Base-by-base conservation (phyloP, 1,139 yeast species). In the Scheffersomyces segobiensis region DNA sequence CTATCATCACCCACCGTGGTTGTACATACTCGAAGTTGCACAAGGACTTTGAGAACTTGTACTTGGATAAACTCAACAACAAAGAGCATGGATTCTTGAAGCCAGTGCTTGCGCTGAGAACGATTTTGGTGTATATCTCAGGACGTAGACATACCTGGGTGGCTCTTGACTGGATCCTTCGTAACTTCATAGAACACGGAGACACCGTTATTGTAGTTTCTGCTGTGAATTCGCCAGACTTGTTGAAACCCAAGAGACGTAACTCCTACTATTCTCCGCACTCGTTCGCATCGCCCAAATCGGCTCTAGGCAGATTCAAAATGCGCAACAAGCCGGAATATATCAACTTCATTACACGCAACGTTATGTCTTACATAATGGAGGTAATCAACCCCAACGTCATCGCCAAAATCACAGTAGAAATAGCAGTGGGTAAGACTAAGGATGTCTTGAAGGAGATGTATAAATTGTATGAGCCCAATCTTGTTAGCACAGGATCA, bases 71-170 rank as follows among this genome's bases (percentile, higher is more conserved):
- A 52, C 62, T 78, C 53, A 68, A 73, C 42, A 70, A 73, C 22
- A 63, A 62, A 62, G 66, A 67, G 22, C 53, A 59, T 42, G 61
- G 61, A 6, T 57, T 53, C 51, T 53, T 66, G 26, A 61, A 61
- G 42, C 80, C 91, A 22, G 74, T 77, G 5, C 70, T 85, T 53
- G 86, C 86, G 0, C 75, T 77, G 50, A 74, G 93, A 65, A 82
- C 82, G 2, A 78, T 89, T 8, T 67, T 89, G 65, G 87, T 88
- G 26, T 89, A 88, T 68, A 78, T 89, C 6, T 81, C 87, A 61
- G 96, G 92, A 0, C 76, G 93, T 60, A 81, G 77, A 53, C 93
- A 89, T 71, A 88, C 95, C 0, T 89, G 96, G 95, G 91, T 88
- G 3, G 87, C 92, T 0, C 73, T 89, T 53, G 96, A 89, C 69